Evolutionary conservation across 352 stramenopile species (phyloP).

Genomic region (Saprolegnia parasitica): DNA sequence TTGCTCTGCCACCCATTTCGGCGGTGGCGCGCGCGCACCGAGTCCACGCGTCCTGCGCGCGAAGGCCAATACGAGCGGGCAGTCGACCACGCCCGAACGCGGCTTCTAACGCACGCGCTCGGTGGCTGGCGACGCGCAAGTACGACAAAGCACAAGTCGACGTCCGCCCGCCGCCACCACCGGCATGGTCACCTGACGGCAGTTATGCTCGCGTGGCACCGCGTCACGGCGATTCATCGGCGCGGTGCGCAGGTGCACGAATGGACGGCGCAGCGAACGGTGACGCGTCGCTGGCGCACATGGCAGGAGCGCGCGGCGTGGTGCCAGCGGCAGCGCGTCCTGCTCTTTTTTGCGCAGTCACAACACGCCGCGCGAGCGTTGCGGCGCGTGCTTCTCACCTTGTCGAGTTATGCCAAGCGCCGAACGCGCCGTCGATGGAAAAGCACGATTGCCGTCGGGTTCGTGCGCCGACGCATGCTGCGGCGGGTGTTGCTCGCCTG

Average conservation of each 20-base stretch:
- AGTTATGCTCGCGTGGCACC: background rate
- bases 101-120: background rate
- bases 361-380: background rate
- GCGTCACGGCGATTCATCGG: background rate
- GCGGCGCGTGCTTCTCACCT: background rate
- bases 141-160: background rate
- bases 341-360: constrained; percentile 6
- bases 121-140: background rate
- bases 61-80: background rate
- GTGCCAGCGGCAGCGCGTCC: constrained; percentile 1
- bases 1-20: background rate
- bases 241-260: background rate
- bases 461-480: background rate
- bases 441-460: background rate
- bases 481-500: background rate
- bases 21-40: background rate
- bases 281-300: background rate
- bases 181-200: background rate
- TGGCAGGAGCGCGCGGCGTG: background rate
- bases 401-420: background rate
- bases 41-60: background rate
- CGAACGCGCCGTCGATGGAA: background rate
- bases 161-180: background rate
- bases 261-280: background rate
- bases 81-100: background rate